Conservation (phyloP, 2,329 filamentous ascomycete genomes). For the Lasiodiplodia gonubiensis region DNA sequence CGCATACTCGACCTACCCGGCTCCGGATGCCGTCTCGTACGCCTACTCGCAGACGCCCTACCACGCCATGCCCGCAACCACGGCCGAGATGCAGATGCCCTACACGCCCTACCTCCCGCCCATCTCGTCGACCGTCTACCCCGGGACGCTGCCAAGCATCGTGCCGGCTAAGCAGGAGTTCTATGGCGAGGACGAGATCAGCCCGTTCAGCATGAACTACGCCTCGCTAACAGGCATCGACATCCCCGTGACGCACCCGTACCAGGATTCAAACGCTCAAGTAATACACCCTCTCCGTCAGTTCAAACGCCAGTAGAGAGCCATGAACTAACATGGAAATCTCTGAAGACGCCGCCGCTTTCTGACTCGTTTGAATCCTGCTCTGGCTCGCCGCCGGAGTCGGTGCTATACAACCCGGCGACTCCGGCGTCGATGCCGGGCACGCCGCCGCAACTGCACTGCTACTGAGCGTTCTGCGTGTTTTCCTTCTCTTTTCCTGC, state of each 20-base stretch:
- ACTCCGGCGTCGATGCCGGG: conserved; percentile 76
- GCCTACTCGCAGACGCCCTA: conserved; percentile 57
- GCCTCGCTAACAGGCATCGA: conserved; percentile 69
- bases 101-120: conserved; percentile 63
- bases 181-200: conserved; percentile 64
- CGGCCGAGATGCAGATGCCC: conserved; percentile 45
- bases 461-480: conserved; percentile 19
- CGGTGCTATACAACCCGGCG: conserved; percentile 55
- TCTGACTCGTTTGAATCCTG: conserved; percentile 73
- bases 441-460: conserved; percentile 65
- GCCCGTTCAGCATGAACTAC: conserved; percentile 72
- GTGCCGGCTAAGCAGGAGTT: conserved; percentile 70
- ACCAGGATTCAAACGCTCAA: conserved; percentile 74
- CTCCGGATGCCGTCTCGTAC: conserved; percentile 69
- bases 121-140: conserved; percentile 47
- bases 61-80: conserved; percentile 46
- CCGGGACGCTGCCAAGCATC: conserved; percentile 68
- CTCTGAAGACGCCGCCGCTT: conserved; percentile 72
- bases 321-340: conserved; percentile 32
- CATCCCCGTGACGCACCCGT: conserved; percentile 64
- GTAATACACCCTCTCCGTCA: conserved; percentile 64
- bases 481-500: conserved; percentile 11
- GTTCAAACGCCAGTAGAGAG: conserved; percentile 32
- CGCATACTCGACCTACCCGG: conserved; percentile 68
- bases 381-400: conserved; percentile 50